Conservation (phyloP, 306 rosid species). For the Castanospermum australe region DNA sequence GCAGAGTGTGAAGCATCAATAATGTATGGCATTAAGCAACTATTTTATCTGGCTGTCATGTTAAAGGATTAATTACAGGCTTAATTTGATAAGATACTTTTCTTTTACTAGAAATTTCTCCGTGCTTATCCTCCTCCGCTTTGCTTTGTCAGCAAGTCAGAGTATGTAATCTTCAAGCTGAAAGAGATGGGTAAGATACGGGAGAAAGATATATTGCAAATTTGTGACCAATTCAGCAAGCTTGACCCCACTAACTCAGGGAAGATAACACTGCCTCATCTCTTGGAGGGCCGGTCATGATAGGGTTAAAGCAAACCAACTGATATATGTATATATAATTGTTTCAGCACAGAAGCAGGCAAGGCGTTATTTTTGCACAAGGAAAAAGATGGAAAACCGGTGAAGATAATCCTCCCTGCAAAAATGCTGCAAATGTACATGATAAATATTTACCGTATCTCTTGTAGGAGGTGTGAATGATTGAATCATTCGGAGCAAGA, state of each 20-base stretch:
- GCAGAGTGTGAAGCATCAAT: conserved; percentile 15
- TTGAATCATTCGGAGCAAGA: conserved; percentile 10
- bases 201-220: conserved; percentile 66
- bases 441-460: background rate
- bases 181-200: conserved; percentile 88
- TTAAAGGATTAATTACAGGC: background rate
- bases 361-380: background rate
- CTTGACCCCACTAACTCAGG: conserved; percentile 71
- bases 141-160: conserved; percentile 68
- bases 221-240: conserved; percentile 66
- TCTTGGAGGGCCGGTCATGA: conserved; percentile 43
- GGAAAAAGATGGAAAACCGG: background rate
- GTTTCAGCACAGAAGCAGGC: background rate
- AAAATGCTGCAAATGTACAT: conserved; percentile 12
- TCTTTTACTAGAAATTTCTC: conserved; percentile 8
- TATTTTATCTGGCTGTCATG: conserved; percentile 13
- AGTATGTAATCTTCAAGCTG: conserved; percentile 76
- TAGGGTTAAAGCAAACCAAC: background rate
- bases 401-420: background rate
- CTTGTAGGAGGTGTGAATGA: background rate
- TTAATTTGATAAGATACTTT: background rate
- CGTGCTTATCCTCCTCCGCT: background rate
- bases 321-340: background rate
- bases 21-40: conserved; percentile 19
- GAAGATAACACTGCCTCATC: conserved; percentile 74